Base-by-base conservation (phyloP, 768 basidiomycete genomes). In the Lactifluus hygrophoroides region DNA sequence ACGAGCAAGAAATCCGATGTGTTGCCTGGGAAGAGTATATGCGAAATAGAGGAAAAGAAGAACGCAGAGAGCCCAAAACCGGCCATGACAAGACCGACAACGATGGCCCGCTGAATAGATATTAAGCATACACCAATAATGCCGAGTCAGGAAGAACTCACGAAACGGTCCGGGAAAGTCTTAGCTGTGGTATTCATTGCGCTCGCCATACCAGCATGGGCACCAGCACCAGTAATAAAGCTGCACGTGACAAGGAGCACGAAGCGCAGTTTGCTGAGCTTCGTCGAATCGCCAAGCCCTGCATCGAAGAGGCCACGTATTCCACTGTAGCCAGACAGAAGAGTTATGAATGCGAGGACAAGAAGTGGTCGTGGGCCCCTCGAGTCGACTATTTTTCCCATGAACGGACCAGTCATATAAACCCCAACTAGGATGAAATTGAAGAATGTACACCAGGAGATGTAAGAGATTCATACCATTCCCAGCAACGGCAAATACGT, bases 131-230 rank as follows among this genome's bases (percentile, higher is more conserved):
- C 32, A 17, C 23, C n/a, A 51, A 32, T 25, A 13, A 27, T 6
- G 35, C 13, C 9, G 14, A 16, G 17, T 16, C 44, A 17, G 27
- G n/a, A 16, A 51, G 42, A 9, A 73, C 85, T 57, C 62, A 90
- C 88, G 38, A 80, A 76, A 44, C 72, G 72, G 59, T 90, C 84
- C 0, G 88, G 83, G 64, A 93, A 94, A 19, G 83, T 82, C 64
- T 88, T 93, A 0, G 93, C 94, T 0, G 87, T 88, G 2, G 88
- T 76, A 66, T 94, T 96, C 21, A 94, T 74, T 0, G 83, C 76
- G n/a, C 84, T 77, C 0, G 77, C 74, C 4, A 90, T 69, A 0
- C 89, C 91, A 2, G 80, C 85, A 58, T 85, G 86, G 0, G 85
- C 86, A 0, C 91, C 94, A 2, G 79, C 71, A 0, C 94, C 94